phyloP scores from a whole-genome alignment of 2,329 filamentous ascomycete genomes.

The Xylaria sp. region DNA sequence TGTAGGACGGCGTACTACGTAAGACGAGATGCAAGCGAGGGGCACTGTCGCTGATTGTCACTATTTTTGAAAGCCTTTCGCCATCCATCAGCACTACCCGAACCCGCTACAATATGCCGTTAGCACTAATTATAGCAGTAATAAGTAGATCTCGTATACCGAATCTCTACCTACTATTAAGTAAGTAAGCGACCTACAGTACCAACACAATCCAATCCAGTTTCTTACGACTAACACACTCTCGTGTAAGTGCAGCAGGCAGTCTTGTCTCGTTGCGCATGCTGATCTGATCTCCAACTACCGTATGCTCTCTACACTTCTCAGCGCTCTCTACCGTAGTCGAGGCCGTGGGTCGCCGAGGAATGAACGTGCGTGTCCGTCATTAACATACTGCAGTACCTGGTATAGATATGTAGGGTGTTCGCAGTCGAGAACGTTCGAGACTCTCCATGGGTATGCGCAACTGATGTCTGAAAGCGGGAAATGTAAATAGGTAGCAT shows the following conservation, averaged over 20 bases:
- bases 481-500: slow-evolving; percentile 6
- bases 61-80: slow-evolving; percentile 8
- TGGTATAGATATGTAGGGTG: not conserved
- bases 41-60: slow-evolving; percentile 1
- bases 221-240: not conserved
- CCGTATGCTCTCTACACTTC: not conserved
- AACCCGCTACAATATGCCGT: not conserved
- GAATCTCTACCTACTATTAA: not conserved
- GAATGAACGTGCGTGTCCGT: slow-evolving; percentile 8
- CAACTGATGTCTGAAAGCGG: slow-evolving; percentile 22
- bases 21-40: slow-evolving; percentile 5
- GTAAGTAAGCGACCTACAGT: not conserved
- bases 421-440: not conserved
- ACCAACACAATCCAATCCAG: not conserved
- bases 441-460: slow-evolving; percentile 14
- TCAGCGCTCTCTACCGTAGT: not conserved
- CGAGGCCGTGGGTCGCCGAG: not conserved
- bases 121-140: slow-evolving; percentile 12
- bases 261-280: not conserved
- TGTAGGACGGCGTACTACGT: not conserved
- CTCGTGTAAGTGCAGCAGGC: not conserved
- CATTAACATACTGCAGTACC: not conserved
- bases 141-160: not conserved
- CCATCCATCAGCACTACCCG: not conserved
- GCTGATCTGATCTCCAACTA: not conserved